Base-by-base conservation (phyloP, 805 yeast genomes). In the Kuraishia capsulata region DNA sequence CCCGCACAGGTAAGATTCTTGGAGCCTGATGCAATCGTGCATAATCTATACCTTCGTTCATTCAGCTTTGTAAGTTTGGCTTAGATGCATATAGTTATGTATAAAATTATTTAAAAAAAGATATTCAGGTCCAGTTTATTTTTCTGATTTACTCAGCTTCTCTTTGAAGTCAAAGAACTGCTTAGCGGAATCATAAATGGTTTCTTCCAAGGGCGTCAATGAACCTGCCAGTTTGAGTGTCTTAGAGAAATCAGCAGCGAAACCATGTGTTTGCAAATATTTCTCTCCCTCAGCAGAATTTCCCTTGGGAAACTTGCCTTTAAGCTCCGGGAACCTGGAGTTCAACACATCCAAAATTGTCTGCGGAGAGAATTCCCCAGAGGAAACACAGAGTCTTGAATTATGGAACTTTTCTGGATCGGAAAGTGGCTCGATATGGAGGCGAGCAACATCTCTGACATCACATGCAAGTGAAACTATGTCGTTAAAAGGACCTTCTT, bases 391-490 rank as follows among this genome's bases (percentile, higher is more conserved):
- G 30, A 64, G 47, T 43, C 73, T 56, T 42, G 60, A 28, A 36
- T 56, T 54, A 35, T 56, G 45, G 24, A 59, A 36, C 32, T 59
- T 60, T 8, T 8, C 26, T 25, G 53, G 55, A 39, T 55, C 59
- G 44, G 66, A 69, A 41, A 73, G 61, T 3, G 81, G 70, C 26
- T 53, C 46, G n/a, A 67, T 40, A 48, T 69, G 76, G 16, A 71
- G 64, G 33, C 44, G 45, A 9, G 73, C 73, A 19, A 69, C 73
- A 40, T 69, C 74, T 51, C 74, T 59, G 8, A 69, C 74, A 51
- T 64, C 75, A 29, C 71, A 61, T 34, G 51, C 42, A 16, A 29
- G 17, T 8, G 11, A 23, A 11, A 23, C 8, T 4, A 39, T 14
- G 13, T 39, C 28, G 11, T 18, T 21, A 11, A 20, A 20, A 8